Conservation (phyloP, 2,329 filamentous ascomycete genomes). For the Endocalyx cinctus region DNA sequence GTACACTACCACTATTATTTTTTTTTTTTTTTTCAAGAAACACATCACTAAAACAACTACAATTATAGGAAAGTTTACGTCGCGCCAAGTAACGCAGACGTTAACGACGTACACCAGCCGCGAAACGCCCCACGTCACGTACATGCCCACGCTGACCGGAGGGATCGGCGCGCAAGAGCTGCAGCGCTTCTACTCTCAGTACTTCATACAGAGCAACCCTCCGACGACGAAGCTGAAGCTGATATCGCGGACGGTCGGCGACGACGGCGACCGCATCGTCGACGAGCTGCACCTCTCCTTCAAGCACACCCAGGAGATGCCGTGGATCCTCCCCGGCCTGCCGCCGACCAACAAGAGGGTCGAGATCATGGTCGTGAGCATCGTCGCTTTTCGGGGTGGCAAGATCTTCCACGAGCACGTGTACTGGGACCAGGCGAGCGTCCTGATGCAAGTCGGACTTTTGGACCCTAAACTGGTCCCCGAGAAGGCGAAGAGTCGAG, state of each 20-base stretch:
- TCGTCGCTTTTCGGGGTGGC: slow-evolving; percentile 61
- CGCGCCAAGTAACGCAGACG: no score
- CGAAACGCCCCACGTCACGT: slow-evolving; percentile 62
- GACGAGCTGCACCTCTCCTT: slow-evolving; percentile 58
- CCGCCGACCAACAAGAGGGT: slow-evolving; percentile 50
- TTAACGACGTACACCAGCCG: slow-evolving; percentile 58
- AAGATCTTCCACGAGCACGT: slow-evolving; percentile 64
- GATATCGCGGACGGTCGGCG: slow-evolving; percentile 59
- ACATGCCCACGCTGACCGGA: slow-evolving; percentile 61
- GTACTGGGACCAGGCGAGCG: slow-evolving; percentile 63
- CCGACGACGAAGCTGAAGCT: slow-evolving; percentile 55
- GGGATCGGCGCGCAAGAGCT: slow-evolving; percentile 57
- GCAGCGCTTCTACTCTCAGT: slow-evolving; percentile 59
- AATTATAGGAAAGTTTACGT: no score
- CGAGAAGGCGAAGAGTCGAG: slow-evolving; percentile 26
- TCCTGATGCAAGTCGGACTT: slow-evolving; percentile 56
- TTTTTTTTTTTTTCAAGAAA: no score
- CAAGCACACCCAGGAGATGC: slow-evolving; percentile 52
- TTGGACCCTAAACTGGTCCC: slow-evolving; percentile 39
- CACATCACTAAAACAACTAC: no score
- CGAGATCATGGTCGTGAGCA: slow-evolving; percentile 55
- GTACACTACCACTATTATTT: no score
- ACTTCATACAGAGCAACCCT: slow-evolving; percentile 61
- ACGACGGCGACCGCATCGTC: slow-evolving; percentile 59
- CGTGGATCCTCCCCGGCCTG: slow-evolving; percentile 58